Evolutionary conservation across 139 green algal genomes (phyloP), one percentile per base, ranked within the genome.

Genomic region (Coelastrella sp.): DNA sequence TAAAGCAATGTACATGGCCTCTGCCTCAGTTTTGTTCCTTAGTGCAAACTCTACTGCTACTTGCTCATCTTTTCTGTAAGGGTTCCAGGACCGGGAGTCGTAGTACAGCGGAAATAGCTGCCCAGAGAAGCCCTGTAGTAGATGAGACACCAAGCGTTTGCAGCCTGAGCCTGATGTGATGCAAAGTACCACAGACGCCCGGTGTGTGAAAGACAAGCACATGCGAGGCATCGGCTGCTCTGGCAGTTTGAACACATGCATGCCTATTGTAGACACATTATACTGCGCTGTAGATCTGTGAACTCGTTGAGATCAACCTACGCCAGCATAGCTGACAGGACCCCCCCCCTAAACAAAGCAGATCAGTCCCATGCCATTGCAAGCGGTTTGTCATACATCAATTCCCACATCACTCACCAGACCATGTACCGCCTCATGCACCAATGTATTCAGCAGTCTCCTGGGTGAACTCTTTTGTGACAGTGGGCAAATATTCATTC

Each of bases 91-190:
- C 23, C 14, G 17, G 14, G 85, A 73, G 23, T 90, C 85, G n/a
- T 90, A 90, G 59, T 84, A 90, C 13, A 90, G 22, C 5, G 85
- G 73, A 22, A 84, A 83, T n/a, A 90, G 59, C 73, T 90, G 73
- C 3, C 74, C 85, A 11, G 74, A 84, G 32, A 90, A 90, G 19
- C 85, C 85, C 85, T 90, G 85, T 20, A 73, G 10, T 2, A n/a
- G 5, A 76, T 47, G 32, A 47, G 32, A 47, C 32, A 47, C 32
- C 32, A 47, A 47, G 32, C 32, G 32, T 47, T 47, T 47, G 32
- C 32, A 47, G 32, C 32, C 32, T 47, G 32, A 47, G 32, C 32
- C 32, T 47, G 32, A 47, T 47, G 32, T 47, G 32, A 47, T 47
- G 32, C 32, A 47, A 47, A 47, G 32, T 47, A 47, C 32, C 32